Base-by-base conservation (phyloP, 2,329 filamentous ascomycete genomes). In the Stemphylium vesicarium region DNA sequence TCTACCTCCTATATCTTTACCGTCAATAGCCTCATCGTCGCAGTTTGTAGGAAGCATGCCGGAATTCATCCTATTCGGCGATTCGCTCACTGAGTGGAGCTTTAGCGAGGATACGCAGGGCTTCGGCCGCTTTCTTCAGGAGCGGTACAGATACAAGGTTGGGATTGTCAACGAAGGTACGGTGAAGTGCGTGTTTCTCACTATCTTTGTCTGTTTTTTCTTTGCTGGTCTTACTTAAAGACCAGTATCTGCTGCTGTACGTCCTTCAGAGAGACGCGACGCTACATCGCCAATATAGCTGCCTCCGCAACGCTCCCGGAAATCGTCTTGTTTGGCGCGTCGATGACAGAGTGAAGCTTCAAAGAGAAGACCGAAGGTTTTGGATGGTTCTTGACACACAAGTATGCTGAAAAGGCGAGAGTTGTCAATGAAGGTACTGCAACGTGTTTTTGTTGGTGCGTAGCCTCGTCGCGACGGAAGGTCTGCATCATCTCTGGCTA, bases 61-160 rank as follows among this genome's bases (percentile, higher is more conserved):
- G 1, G 57, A 70, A 20, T 66, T 76, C 36, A 55, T 75, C 2
- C 64, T 76, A 3, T 74, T 76, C 38, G 73, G 73, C 3, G 71
- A 68, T 37, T 75, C 72, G 1, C 63, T 76, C 5, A 75, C 70
- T 0, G 55, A 71, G 57, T 75, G 69, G 68, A 58, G 59, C 18
- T 76, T 75, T 50, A 52, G 65, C 15, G 62, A 66, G 39, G 9
- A 56, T 3, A 69, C 58, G 1, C 43, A 62, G 20, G 72, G 72
- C 5, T 74, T 71, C 39, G 73, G 73, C 7, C 68, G 63, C 59
- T 56, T 62, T 10, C 60, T 75, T 10, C 48, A 65, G 44, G 44
- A 65, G 15, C 53, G 53, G 46, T 75, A 75, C 40, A 32, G 46
- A n/a, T 60, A 57, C 12, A 70, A 69, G 41, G 67, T 56, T n/a